Base-by-base conservation (phyloP, 805 yeast species). In the Nakazawaea holstii region DNA sequence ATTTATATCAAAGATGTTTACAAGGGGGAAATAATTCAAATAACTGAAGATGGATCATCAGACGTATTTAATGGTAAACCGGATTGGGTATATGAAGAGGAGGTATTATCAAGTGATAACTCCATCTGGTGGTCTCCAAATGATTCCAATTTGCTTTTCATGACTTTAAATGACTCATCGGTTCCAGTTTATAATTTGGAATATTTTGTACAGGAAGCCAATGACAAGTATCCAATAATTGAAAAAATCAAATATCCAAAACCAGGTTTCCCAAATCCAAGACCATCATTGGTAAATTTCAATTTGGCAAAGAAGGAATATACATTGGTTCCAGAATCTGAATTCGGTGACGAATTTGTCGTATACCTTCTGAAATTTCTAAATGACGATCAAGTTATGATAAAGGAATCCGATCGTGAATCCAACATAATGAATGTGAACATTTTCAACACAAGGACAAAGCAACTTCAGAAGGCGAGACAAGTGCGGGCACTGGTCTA, bases 71-170 rank as follows among this genome's bases (percentile, higher is more conserved):
- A 86, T 54, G 95, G 88, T 6, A 82, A 73, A 52, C 81, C 91
- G 0, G 94, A 86, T 57, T 87, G 95, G 94, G 82, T 86, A 1
- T 86, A 86, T 60, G 95, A 87, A 60, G 95, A 87, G 58, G 95
- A 87, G 56, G 87, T 87, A 1, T 63, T 81, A 10, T 73, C 73
- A 0, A 55, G 66, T 13, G 91, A 84, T 52, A 64, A 60, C 32
- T 79, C 85, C 0, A 65, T 85, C 10, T 85, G 89, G 86, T 86
- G 92, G 90, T 67, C 82, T 13, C 82, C 84, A 1, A 79, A 80
- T 52, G 86, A 82, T 53, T 60, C 77, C 1, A 67, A 67, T 46
- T 52, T 85, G 41, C 67, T 82, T 0, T 87, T 69, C 55, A 72
- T 84, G 51, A 73, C 67, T 52, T 70, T 77, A 20, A 73, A 86